A percentile compares a stretch with the other conserved stretches of the same genome.
Conservation (phyloP, 495 filamentous ascomycete genomes). For the Hypoxylon perforatum region DNA sequence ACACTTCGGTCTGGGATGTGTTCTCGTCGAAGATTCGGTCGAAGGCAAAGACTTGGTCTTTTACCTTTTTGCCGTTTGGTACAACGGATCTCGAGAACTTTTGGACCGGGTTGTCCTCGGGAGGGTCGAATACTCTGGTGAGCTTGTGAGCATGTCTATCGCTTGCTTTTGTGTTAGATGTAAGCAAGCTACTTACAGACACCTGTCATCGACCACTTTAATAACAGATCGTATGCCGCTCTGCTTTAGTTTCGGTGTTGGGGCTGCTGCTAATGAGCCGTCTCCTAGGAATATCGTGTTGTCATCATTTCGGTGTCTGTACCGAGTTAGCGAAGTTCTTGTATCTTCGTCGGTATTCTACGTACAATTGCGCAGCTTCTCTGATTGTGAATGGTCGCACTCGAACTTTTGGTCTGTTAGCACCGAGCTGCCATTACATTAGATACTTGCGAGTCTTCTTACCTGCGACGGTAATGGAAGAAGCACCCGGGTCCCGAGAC, state of each 20-base stretch:
- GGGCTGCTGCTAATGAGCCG: slow-evolving; percentile 86
- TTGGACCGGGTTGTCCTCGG: slow-evolving; percentile 95
- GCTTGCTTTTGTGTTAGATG: background rate
- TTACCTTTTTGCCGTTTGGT: slow-evolving; percentile 89
- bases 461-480: slow-evolving; percentile 52
- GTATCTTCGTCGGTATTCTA: background rate
- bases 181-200: slow-evolving; percentile 73
- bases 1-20: slow-evolving; percentile 91
- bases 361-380: slow-evolving; percentile 74
- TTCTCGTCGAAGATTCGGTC: slow-evolving; percentile 98
- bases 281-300: slow-evolving; percentile 92
- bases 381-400: slow-evolving; percentile 93
- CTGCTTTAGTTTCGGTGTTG: slow-evolving; percentile 83
- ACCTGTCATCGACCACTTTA: slow-evolving; percentile 95
- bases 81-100: slow-evolving; percentile 86
- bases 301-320: slow-evolving; percentile 82
- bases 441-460: slow-evolving; percentile 49
- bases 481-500: slow-evolving; percentile 53
- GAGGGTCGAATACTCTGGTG: slow-evolving; percentile 91
- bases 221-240: slow-evolving; percentile 92
- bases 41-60: slow-evolving; percentile 98
- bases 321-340: slow-evolving; percentile 27
- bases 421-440: background rate
- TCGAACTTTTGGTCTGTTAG: slow-evolving; percentile 68
- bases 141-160: background rate